phyloP scores from a whole-genome alignment of 2,329 filamentous ascomycete species.

The Fusarium xylarioides region DNA sequence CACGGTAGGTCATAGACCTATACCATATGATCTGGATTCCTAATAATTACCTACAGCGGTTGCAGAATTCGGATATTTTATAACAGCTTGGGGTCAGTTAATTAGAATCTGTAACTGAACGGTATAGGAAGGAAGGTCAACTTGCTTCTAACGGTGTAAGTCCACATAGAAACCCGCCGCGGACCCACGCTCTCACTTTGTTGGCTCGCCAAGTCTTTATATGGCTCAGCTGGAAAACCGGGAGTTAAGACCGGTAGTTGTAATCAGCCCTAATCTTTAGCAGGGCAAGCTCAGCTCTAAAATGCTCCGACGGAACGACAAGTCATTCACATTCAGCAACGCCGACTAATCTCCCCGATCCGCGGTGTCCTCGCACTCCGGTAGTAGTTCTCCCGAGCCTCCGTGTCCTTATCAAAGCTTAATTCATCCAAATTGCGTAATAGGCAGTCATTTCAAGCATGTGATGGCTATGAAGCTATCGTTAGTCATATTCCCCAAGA shows the following conservation, averaged over 20 bases:
- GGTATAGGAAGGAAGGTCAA: accelerated
- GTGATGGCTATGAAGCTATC: neutral
- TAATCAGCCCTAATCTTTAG: accelerated
- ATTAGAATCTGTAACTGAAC: accelerated
- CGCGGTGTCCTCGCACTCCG: neutral
- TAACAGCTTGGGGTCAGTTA: accelerated
- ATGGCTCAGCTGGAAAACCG: too few species aligned
- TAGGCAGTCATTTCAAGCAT: neutral
- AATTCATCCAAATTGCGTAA: neutral
- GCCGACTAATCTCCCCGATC: neutral
- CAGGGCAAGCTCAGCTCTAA: neutral
- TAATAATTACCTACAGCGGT: accelerated
- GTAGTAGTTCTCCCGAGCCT: neutral
- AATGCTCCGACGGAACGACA: neutral
- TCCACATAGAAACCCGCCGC: neutral
- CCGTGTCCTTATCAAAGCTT: neutral
- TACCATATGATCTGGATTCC: neutral
- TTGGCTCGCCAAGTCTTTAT: neutral
- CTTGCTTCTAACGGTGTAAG: neutral
- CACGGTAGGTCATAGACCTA: accelerated
- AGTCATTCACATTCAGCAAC: neutral
- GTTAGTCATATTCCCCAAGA: neutral
- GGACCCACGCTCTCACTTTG: neutral
- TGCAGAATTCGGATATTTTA: neutral
- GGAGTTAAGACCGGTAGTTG: neutral